These are phyloP conservation scores for Verticillium albo-atrum DNA, from an alignment of 2,329 filamentous ascomycete species.

Conservation along the genomic window DNA sequence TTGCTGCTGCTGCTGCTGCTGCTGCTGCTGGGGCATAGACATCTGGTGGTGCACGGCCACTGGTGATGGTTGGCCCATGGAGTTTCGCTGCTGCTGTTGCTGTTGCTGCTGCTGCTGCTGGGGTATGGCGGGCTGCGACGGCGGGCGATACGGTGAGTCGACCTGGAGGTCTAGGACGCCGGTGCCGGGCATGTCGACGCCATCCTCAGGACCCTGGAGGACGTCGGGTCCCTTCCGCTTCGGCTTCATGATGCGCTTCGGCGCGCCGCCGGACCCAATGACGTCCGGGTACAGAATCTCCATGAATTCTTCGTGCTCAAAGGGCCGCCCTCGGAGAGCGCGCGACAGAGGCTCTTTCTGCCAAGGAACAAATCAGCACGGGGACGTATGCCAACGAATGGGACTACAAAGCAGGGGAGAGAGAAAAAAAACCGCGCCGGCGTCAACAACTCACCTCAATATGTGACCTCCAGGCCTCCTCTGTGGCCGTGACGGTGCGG, in stretches of 20 bases:
- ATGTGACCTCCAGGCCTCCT: slow-evolving; percentile 53
- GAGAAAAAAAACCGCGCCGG: background rate
- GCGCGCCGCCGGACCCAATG: slow-evolving; percentile 54
- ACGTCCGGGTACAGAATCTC: slow-evolving; percentile 58
- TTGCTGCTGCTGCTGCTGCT: slow-evolving; percentile 12
- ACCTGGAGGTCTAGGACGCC: slow-evolving; percentile 39
- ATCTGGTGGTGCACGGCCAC: slow-evolving; percentile 13
- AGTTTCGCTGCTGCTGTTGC: slow-evolving; percentile 19
- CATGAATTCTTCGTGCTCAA: slow-evolving; percentile 58
- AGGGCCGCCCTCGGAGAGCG: slow-evolving; percentile 51
- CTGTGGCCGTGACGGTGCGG: slow-evolving; percentile 48
- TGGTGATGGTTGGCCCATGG: slow-evolving; percentile 21
- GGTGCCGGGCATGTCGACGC: slow-evolving; percentile 40
- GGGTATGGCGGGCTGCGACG: slow-evolving; percentile 13
- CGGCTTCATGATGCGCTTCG: slow-evolving; percentile 54
- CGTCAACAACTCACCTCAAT: slow-evolving; percentile 44
- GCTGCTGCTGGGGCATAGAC: slow-evolving; percentile 15
- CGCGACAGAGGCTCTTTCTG: slow-evolving; percentile 56
- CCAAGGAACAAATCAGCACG: slow-evolving; percentile 11
- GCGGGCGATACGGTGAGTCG: slow-evolving; percentile 22
- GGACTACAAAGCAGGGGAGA: too few relatives aligned
- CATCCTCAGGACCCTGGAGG: slow-evolving; percentile 35
- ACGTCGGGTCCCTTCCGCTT: slow-evolving; percentile 44
- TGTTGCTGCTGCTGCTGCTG: too few relatives aligned
- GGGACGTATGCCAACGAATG: too few relatives aligned